A percentile compares a stretch with the other conserved stretches of the same genome.
These are phyloP conservation scores for Lasiosphaeris hirsuta DNA, from an alignment of 495 filamentous ascomycete genomes.

Conservation along the genomic window DNA sequence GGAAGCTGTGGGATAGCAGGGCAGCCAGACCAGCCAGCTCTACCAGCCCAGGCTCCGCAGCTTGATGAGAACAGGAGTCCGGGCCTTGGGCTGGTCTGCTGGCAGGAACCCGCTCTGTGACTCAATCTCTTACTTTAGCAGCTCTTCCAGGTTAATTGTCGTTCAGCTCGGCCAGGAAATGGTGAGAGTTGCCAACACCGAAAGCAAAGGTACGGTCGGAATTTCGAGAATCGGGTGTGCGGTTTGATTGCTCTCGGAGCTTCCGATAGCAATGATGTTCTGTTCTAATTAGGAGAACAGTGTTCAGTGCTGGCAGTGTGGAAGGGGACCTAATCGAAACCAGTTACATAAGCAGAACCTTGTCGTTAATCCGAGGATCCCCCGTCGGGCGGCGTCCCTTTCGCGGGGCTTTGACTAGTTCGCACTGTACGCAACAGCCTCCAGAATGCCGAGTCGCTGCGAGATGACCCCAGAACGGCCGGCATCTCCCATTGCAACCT, in stretches of 20 bases:
- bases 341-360: conserved; percentile 22
- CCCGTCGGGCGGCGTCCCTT: neutral
- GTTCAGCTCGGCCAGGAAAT: neutral
- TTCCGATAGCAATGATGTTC: conserved; percentile 3
- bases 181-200: neutral
- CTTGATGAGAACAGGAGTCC: conserved; percentile 3
- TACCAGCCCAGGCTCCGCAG: neutral
- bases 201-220: neutral
- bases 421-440: neutral
- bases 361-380: neutral
- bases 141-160: neutral
- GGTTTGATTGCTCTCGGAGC: conserved; percentile 3
- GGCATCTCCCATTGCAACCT: too few relatives aligned
- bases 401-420: too few relatives aligned
- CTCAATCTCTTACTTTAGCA: neutral
- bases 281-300: conserved; percentile 17
- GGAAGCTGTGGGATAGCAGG: too few relatives aligned
- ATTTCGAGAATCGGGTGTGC: conserved; percentile 1
- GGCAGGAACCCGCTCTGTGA: conserved; percentile 20
- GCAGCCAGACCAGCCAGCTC: neutral
- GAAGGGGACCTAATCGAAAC: conserved; percentile 16
- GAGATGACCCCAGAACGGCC: too few relatives aligned
- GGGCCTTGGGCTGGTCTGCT: conserved; percentile 16
- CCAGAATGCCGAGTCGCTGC: too few relatives aligned
- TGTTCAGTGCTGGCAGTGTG: conserved; percentile 17